Evolutionary conservation across 345 rosid species (phyloP), one percentile per base, ranked within the genome.

Genomic region (Eucalyptus coolabah): DNA sequence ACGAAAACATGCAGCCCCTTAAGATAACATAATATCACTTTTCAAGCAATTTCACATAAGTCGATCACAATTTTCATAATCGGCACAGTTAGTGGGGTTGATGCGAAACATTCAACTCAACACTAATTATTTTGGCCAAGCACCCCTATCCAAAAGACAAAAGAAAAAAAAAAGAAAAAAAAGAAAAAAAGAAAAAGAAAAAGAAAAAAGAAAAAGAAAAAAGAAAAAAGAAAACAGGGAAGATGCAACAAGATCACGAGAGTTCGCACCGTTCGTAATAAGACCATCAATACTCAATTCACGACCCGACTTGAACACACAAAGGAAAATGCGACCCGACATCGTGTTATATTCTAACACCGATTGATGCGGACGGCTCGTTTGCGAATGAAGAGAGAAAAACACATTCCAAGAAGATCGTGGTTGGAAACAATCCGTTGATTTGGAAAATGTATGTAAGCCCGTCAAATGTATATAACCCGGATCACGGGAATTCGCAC

Each of bases 91-190:
- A 12, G 2, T 10, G 0, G 15, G 82, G 14, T 2, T 0, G 8
- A 34, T 2, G 3, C 4, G 24, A 0, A 72, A 67, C 3, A 18
- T 19, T 14, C 44, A 19, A 34, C 24, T 32, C 8, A 32, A 10
- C 0, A 5, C 0, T 9, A 0, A 8, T 3, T 34, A 0, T 18
- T 72, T 0, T 40, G 4, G 6, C 13, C 3, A 6, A 34, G 26
- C 1, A 0, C 0, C 6, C 23, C 12, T 21, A 63, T 30, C 14
- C 0, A 6, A n/a, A n/a, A n/a, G n/a, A n/a, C n/a, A n/a, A n/a
- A n/a, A n/a, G n/a, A n/a, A n/a, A n/a, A n/a, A n/a, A n/a, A n/a
- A n/a, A n/a, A n/a, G n/a, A n/a, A n/a, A n/a, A n/a, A n/a, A n/a
- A n/a, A n/a, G n/a, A n/a, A n/a, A n/a, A n/a, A n/a, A n/a, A n/a